phyloP scores from a whole-genome alignment of 371 early-diverging fungal genomes.

The Circinella minor region DNA sequence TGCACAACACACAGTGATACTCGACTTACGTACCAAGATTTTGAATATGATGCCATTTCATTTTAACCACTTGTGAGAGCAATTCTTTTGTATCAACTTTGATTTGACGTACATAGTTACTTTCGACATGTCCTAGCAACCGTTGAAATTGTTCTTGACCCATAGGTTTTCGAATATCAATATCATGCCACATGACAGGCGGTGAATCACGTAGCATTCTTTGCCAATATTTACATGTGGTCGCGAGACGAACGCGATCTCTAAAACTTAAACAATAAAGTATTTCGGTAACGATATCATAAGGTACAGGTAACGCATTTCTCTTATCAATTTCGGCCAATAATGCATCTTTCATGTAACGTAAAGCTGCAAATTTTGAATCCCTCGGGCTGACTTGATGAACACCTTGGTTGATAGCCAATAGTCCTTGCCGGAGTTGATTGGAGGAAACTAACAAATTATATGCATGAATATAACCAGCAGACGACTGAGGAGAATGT shows the following conservation, averaged over 20 bases:
- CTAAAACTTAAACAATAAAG: neutral
- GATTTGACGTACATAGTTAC: neutral
- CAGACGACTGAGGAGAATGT: neutral
- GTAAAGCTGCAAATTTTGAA: neutral
- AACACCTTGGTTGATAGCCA: neutral
- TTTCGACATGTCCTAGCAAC: neutral
- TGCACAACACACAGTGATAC: neutral
- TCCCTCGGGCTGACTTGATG: neutral
- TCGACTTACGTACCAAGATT: neutral
- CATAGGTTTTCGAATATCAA: neutral
- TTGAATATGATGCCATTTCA: neutral
- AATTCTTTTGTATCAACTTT: neutral
- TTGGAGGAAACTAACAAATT: neutral
- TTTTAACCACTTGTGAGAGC: neutral
- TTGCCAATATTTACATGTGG: conserved; percentile 1
- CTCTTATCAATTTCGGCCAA: neutral
- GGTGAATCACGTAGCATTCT: neutral
- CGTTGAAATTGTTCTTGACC: neutral
- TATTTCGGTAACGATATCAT: neutral
- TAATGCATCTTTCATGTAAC: neutral
- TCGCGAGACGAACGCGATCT: neutral
- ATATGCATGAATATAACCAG: neutral
- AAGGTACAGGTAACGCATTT: neutral
- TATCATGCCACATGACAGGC: neutral
- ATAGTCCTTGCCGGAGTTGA: neutral